A percentile compares a stretch with the other conserved stretches of the same genome.
phyloP scores from a whole-genome alignment of 176 grass and related monocot genomes.

The Oryza rufipogon region DNA sequence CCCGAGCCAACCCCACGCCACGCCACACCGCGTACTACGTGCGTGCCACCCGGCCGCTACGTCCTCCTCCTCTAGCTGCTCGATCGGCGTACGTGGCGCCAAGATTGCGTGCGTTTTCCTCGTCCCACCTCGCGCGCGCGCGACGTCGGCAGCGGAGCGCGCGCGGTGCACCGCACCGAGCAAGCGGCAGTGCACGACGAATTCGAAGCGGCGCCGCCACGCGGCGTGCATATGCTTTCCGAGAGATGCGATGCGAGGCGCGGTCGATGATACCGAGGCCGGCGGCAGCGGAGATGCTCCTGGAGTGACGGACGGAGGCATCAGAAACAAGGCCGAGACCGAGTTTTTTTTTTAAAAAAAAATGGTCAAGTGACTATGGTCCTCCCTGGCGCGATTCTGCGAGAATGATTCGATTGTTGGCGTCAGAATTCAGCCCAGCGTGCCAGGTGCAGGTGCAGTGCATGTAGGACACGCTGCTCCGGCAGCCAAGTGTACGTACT shows the following conservation, averaged over 20 bases:
- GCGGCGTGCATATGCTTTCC: neutral
- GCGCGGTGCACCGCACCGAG: no score
- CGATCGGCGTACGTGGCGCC: no score
- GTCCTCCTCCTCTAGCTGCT: no score
- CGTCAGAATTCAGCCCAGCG: neutral
- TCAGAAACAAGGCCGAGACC: neutral
- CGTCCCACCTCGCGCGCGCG: no score
- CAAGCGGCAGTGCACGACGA: no score
- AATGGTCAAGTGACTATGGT: neutral
- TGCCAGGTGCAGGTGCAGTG: neutral
- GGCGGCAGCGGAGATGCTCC: neutral
- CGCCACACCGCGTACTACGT: no score
- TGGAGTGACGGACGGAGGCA: neutral
- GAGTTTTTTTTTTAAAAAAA: neutral
- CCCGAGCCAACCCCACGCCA: no score
- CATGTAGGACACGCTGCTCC: slow-evolving; percentile 28
- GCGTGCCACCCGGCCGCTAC: no score
- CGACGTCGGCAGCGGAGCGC: no score
- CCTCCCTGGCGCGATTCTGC: neutral
- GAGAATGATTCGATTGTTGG: slow-evolving; percentile 4
- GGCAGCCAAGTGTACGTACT: neutral
- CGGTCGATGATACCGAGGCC: slow-evolving; percentile 42
- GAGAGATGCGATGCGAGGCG: neutral
- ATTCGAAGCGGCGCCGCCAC: no score
- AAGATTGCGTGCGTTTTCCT: no score